phyloP scores from a whole-genome alignment of 768 basidiomycete genomes.

The Tricholoma sp. region DNA sequence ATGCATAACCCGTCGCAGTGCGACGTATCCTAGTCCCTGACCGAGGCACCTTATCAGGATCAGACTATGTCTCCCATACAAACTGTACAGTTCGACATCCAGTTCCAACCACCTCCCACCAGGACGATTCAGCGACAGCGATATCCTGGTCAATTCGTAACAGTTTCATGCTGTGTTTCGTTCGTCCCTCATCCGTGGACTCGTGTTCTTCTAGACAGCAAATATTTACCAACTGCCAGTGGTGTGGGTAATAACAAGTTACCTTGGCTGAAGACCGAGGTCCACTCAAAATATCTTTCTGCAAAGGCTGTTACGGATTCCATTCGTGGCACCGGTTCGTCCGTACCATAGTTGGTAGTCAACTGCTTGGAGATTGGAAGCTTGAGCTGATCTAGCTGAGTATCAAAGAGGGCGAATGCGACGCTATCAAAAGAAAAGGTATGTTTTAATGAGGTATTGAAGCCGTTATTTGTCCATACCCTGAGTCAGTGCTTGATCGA shows the following conservation, averaged over 20 bases:
- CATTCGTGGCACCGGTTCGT: slow-evolving; percentile 12
- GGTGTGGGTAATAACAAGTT: neutral
- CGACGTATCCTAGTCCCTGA: too few relatives aligned
- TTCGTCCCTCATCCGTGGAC: neutral
- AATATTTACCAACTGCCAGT: neutral
- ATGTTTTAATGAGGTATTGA: neutral
- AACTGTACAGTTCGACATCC: neutral
- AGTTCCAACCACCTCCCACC: neutral
- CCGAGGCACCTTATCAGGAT: neutral
- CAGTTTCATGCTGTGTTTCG: neutral
- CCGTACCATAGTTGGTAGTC: slow-evolving; percentile 1
- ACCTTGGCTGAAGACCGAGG: slow-evolving; percentile 20
- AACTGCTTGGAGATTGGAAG: slow-evolving; percentile 41
- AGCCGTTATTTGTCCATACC: slow-evolving; percentile 1
- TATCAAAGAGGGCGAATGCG: slow-evolving; percentile 56
- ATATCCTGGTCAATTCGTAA: neutral
- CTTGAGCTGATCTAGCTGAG: slow-evolving; percentile 43
- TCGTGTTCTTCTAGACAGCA: neutral
- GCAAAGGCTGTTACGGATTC: slow-evolving; percentile 36
- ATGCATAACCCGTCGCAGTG: too few relatives aligned
- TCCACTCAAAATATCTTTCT: slow-evolving; percentile 53
- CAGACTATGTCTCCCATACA: neutral
- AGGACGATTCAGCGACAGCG: neutral
- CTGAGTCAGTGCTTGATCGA: neutral
- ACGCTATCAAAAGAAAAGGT: neutral